These are phyloP conservation scores for Exophiala sp. DNA, from an alignment of 2,329 filamentous ascomycete species.

Conservation along the genomic window DNA sequence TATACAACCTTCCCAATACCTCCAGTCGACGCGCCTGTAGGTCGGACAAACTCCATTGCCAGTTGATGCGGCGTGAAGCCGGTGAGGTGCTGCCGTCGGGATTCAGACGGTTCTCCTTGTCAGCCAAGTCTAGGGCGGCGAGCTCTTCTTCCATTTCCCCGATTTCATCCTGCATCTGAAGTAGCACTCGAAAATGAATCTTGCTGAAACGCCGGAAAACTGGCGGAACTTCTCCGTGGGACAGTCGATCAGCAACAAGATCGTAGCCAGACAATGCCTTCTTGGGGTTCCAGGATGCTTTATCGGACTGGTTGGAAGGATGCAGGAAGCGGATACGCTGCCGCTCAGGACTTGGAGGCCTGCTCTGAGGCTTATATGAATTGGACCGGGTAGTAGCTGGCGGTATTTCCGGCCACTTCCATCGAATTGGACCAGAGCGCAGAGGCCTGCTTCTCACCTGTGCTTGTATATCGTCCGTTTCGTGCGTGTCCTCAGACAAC, in stretches of 20 bases:
- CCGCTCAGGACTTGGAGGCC: slow-evolving; percentile 14
- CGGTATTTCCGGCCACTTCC: slow-evolving; percentile 21
- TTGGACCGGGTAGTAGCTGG: slow-evolving; percentile 14
- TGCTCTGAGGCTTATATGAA: background rate
- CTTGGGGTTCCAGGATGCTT: background rate
- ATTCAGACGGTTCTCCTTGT: slow-evolving; percentile 34
- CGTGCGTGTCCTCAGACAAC: slow-evolving; percentile 14
- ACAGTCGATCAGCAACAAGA: slow-evolving; percentile 53
- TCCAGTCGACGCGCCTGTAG: slow-evolving; percentile 50
- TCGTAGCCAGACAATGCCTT: slow-evolving; percentile 45
- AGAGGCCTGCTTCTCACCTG: slow-evolving; percentile 4
- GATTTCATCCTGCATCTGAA: slow-evolving; percentile 82
- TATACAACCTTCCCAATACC: slow-evolving; percentile 50
- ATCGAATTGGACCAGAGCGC: slow-evolving; percentile 7
- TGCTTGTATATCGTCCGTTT: slow-evolving; percentile 2
- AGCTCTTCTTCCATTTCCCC: slow-evolving; percentile 74
- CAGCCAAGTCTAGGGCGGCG: slow-evolving; percentile 54
- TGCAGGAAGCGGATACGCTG: slow-evolving; percentile 1
- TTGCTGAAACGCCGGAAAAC: slow-evolving; percentile 78
- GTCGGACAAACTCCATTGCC: slow-evolving; percentile 47
- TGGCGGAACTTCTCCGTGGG: slow-evolving; percentile 44
- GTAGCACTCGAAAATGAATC: slow-evolving; percentile 72
- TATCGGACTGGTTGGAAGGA: slow-evolving; percentile 3
- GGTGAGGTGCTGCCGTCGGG: slow-evolving; percentile 34
- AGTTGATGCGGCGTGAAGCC: slow-evolving; percentile 39